A percentile compares a stretch with the other conserved stretches of the same genome.
Conservation (phyloP, 2,329 filamentous ascomycete genomes). For the Sporothrix pseudoabietina region DNA sequence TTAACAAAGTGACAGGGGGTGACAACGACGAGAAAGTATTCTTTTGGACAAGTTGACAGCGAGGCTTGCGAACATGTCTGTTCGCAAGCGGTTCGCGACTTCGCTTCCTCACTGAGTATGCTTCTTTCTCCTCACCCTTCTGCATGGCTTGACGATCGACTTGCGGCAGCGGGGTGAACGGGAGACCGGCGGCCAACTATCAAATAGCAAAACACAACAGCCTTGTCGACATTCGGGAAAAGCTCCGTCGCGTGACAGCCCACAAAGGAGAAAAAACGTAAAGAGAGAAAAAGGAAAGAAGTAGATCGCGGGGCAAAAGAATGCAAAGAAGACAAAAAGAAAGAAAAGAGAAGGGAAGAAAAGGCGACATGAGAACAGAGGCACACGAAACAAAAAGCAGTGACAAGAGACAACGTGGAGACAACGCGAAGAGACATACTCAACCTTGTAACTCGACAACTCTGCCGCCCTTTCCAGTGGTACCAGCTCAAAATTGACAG, state of each 20-base stretch:
- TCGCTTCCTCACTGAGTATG: neutral
- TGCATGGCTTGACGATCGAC: neutral
- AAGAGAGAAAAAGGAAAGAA: neutral
- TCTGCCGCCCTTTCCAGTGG: neutral
- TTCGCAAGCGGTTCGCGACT: neutral
- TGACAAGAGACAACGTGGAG: neutral
- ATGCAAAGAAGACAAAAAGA: neutral
- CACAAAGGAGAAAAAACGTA: neutral
- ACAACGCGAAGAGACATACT: neutral
- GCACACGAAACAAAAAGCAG: neutral
- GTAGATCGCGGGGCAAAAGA: neutral
- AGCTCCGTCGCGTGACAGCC: neutral
- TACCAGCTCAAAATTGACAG: neutral
- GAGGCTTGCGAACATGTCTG: slow-evolving; percentile 3
- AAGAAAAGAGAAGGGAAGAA: no score
- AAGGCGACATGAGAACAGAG: neutral
- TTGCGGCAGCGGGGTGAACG: neutral
- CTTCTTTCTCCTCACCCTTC: neutral
- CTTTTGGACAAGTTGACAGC: neutral
- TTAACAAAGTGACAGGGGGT: slow-evolving; percentile 7
- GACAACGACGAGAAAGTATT: neutral
- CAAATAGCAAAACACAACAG: neutral
- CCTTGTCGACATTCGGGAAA: slow-evolving; percentile 14
- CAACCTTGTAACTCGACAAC: neutral
- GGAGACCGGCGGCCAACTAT: neutral